Evolutionary conservation across 257 asterid genomes (phyloP), one percentile per base, ranked within the genome.

Genomic region (Penstemon barbatus): DNA sequence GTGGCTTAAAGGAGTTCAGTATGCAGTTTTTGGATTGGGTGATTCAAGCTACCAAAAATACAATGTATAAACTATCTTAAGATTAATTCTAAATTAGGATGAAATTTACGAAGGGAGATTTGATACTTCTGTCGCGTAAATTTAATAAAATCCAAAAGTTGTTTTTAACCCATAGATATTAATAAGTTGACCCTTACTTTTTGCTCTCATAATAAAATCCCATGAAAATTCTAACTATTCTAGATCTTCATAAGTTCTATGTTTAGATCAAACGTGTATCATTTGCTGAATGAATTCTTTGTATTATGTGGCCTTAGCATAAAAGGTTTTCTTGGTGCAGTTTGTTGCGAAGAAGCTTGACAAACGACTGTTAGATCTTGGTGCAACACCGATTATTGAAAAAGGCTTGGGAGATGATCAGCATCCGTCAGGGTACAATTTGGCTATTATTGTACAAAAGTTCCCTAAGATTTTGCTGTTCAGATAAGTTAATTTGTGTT

Each of bases 381-480:
- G 97, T 78, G 96, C 91, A 9, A 63, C 39, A 5, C 71, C 92
- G 3, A 56, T 94, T 74, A 72, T 91, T 76, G 96, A 89, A 72
- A 89, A 83, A 83, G 97, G 99, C 55, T 84, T 91, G 63, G 99
- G 99, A 77, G 97, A 94, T 86, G 99, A 93, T 76, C 99, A 93
- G 79, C 96, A 90, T 70, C 88, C 93, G 68, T 85, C 97, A 66
- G 97, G 99, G 99, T 93, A 87, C 70, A 79, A 7, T 70, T 60
- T 63, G 36, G 2, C 45, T 63, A n/a, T 50, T 68, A 48, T 70
- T 51, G 18, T 5, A 49, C 37, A 38, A 71, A 66, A 15, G n/a
- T 43, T 56, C 25, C 39, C 6, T 49, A 15, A 45, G 40, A 25
- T 71, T 54, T 61, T 62, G 50, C 57, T 60, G 33, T 43, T 68